These are phyloP conservation scores for Stromatinia cepivora DNA, from an alignment of 2,329 filamentous ascomycete genomes.

Conservation along the genomic window DNA sequence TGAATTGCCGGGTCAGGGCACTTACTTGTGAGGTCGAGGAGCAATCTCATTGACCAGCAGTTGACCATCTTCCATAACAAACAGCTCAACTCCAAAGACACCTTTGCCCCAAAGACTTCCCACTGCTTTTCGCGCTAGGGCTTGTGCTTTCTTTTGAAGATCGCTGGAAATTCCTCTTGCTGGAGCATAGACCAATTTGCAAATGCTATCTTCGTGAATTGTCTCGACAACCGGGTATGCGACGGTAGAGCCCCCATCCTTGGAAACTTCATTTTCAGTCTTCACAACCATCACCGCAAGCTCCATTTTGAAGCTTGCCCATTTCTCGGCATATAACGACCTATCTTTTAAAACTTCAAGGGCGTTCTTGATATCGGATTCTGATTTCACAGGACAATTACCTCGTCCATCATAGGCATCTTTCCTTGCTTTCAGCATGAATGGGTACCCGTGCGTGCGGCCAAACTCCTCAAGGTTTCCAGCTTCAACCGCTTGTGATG, in stretches of 20 bases:
- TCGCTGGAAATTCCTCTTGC: conserved; percentile 66
- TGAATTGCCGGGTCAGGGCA: not conserved
- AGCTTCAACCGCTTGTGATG: conserved; percentile 58
- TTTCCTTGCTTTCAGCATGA: conserved; percentile 89
- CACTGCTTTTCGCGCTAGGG: conserved; percentile 77
- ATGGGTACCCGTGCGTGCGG: conserved; percentile 71
- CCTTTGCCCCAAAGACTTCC: conserved; percentile 81
- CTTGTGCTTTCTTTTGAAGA: conserved; percentile 66
- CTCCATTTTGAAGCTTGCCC: conserved; percentile 81
- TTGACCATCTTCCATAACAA: conserved; percentile 70
- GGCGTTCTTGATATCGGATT: conserved; percentile 63
- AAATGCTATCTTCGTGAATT: conserved; percentile 91
- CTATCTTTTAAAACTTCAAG: conserved; percentile 67
- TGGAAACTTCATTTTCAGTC: conserved; percentile 63
- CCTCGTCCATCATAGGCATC: conserved; percentile 91
- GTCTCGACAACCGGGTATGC: conserved; percentile 93
- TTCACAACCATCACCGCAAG: conserved; percentile 94
- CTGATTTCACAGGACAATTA: conserved; percentile 64
- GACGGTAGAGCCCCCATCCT: conserved; percentile 53
- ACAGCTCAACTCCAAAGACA: conserved; percentile 96
- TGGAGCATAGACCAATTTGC: conserved; percentile 87
- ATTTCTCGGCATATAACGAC: conserved; percentile 69
- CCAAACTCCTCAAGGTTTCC: conserved; percentile 62
- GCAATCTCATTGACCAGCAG: conserved; percentile 62
- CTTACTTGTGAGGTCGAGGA: conserved; percentile 34